These are phyloP conservation scores for Lactuca saligna DNA, from an alignment of 129 eudicot species.

Conservation along the genomic window DNA sequence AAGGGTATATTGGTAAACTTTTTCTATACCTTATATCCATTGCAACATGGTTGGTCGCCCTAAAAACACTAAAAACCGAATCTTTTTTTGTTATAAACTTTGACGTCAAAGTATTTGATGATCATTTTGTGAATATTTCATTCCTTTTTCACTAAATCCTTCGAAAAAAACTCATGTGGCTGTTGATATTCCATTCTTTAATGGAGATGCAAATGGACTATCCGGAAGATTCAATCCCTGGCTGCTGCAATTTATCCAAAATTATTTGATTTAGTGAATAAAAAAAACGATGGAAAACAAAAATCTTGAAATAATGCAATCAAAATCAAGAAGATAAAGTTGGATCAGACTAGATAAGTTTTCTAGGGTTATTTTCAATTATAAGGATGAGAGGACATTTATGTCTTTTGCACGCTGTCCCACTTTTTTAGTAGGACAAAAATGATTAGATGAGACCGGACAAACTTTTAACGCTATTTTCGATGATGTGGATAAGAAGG, in stretches of 20 bases:
- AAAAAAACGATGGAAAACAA: not conserved
- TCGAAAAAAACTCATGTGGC: conserved; percentile 38
- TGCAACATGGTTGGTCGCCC: conserved; percentile 4
- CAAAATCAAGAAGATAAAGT: not conserved
- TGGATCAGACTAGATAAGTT: not conserved
- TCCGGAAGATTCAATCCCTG: conserved; percentile 57
- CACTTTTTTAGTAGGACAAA: too few species aligned
- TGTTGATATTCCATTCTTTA: conserved; percentile 50
- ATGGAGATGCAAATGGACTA: conserved; percentile 55
- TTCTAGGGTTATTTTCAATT: not conserved
- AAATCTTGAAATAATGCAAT: not conserved
- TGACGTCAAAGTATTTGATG: conserved; percentile 16
- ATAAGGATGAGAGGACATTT: not conserved
- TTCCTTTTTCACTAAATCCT: conserved; percentile 27
- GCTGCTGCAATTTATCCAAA: conserved; percentile 33
- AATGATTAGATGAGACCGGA: too few species aligned
- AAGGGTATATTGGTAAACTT: conserved; percentile 14
- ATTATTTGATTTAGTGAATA: not conserved
- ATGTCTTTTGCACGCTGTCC: not conserved
- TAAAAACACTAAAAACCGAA: conserved; percentile 23
- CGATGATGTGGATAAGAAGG: too few species aligned
- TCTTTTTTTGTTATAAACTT: conserved; percentile 20
- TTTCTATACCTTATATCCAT: conserved; percentile 28
- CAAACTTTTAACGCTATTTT: too few species aligned
- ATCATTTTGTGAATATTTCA: not conserved